A percentile compares a stretch with the other conserved stretches of the same genome.
Evolutionary conservation across 108 stramenopile genomes (phyloP).

Genomic region (Nitzschia sp.): DNA sequence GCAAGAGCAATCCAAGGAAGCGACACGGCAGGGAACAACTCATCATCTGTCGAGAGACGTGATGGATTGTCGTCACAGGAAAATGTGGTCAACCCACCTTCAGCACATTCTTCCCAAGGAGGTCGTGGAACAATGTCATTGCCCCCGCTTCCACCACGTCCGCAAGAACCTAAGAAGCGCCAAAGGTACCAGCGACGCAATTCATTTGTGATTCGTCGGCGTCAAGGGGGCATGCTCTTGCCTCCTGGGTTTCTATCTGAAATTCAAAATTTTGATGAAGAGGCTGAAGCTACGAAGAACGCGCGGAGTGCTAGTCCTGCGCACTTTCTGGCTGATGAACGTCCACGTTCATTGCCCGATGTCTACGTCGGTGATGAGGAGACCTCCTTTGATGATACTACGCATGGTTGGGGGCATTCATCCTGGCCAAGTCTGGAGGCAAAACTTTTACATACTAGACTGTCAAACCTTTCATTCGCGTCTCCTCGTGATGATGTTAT

Average conservation of each 20-base stretch:
- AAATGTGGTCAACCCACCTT: no score
- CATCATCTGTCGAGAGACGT: no score
- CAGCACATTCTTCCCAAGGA: no score
- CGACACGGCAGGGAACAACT: no score
- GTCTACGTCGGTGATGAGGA: background rate
- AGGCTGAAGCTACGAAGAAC: no score
- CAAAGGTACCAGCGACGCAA: slow-evolving; percentile 18
- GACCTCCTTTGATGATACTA: background rate
- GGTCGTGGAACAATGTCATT: no score
- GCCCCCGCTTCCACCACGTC: no score
- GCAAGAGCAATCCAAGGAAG: background rate
- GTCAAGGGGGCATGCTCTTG: background rate
- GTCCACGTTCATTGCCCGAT: background rate
- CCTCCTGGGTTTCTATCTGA: background rate
- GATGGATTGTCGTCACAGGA: no score
- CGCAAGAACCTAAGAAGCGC: slow-evolving; percentile 7
- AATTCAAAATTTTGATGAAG: no score
- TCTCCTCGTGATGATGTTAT: background rate
- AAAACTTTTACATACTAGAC: background rate
- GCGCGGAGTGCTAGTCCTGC: no score
- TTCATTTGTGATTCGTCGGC: slow-evolving; percentile 5
- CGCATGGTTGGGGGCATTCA: background rate
- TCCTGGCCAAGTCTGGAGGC: slow-evolving; percentile 6
- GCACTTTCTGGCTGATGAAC: no score
- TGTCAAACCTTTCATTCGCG: background rate